phyloP scores from a whole-genome alignment of 1,284 basidiomycete species.

The Psilocybe mexicana region DNA sequence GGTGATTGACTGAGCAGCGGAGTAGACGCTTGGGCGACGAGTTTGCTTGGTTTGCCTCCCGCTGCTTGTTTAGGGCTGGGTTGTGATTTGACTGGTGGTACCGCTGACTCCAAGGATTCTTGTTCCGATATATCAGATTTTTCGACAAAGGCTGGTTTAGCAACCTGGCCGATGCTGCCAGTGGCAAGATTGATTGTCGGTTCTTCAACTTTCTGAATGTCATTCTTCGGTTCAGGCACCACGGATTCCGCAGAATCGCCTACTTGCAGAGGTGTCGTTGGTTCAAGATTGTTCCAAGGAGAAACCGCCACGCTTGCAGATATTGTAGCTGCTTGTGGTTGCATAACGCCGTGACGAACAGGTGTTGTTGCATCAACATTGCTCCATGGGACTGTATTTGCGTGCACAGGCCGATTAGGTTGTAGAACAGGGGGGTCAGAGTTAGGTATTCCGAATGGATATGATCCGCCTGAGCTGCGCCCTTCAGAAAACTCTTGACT shows the following conservation, averaged over 20 bases:
- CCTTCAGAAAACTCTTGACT: constrained; percentile 6
- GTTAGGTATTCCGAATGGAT: constrained; percentile 14
- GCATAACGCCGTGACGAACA: neutral
- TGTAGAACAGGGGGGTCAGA: constrained; percentile 6
- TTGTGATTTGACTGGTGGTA: neutral
- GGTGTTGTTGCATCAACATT: neutral
- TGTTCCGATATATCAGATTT: neutral
- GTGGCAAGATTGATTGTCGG: neutral
- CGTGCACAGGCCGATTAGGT: neutral
- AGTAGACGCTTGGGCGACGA: constrained; percentile 1
- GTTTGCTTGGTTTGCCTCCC: constrained; percentile 8
- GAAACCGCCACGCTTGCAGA: neutral
- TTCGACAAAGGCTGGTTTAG: neutral
- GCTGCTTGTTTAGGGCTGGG: neutral
- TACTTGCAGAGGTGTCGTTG: neutral
- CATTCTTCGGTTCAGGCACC: neutral
- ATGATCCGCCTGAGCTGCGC: constrained; percentile 2
- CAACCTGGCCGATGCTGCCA: neutral
- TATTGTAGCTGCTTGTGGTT: neutral
- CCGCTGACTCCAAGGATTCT: neutral
- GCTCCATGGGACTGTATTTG: constrained; percentile 6
- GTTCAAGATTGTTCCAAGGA: neutral
- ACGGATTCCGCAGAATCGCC: neutral
- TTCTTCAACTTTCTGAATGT: neutral
- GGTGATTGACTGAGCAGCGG: constrained; percentile 22